Percentiles rank a stretch among this genome's conserved stretches.
Conservation (phyloP, 164 flowering plant species). For the Magnolia officinalis region DNA sequence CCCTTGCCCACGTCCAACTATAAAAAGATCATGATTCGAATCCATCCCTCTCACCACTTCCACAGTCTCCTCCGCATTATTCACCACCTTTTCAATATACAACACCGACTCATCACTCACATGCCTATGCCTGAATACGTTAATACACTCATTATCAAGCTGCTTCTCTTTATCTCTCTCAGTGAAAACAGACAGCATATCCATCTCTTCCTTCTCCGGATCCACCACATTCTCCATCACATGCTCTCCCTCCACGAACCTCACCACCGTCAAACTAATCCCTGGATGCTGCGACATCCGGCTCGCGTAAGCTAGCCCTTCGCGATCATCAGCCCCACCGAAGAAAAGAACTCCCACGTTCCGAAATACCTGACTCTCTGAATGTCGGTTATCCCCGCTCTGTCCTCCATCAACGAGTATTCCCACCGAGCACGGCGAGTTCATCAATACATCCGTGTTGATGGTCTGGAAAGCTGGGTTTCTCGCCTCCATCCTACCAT, state of each 20-base stretch:
- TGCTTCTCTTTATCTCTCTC: slow-evolving; percentile 8
- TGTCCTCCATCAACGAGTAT: slow-evolving; percentile 21
- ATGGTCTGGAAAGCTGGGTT: slow-evolving; percentile 12
- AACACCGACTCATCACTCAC: background rate
- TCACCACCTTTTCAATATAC: slow-evolving; percentile 1
- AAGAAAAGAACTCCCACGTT: slow-evolving; percentile 61
- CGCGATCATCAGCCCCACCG: slow-evolving; percentile 77
- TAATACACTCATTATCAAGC: background rate
- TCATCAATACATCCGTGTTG: slow-evolving; percentile 19
- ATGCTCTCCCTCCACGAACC: slow-evolving; percentile 41
- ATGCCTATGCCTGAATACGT: background rate
- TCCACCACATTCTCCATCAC: slow-evolving; percentile 1
- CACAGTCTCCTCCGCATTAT: slow-evolving; percentile 6
- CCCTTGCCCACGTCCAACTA: slow-evolving; percentile 1
- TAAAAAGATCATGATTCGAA: background rate
- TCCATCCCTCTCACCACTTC: background rate
- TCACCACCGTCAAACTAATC: slow-evolving; percentile 53
- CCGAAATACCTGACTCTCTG: slow-evolving; percentile 10
- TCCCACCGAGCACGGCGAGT: slow-evolving; percentile 28
- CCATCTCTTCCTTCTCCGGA: background rate
- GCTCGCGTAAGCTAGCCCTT: slow-evolving; percentile 57
- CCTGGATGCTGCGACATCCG: slow-evolving; percentile 59
- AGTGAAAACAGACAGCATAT: background rate
- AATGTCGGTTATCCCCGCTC: slow-evolving; percentile 8
- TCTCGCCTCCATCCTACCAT: slow-evolving; percentile 13